Evolutionary conservation across 306 rosid species (phyloP).

Genomic region (Malus orientalis): DNA sequence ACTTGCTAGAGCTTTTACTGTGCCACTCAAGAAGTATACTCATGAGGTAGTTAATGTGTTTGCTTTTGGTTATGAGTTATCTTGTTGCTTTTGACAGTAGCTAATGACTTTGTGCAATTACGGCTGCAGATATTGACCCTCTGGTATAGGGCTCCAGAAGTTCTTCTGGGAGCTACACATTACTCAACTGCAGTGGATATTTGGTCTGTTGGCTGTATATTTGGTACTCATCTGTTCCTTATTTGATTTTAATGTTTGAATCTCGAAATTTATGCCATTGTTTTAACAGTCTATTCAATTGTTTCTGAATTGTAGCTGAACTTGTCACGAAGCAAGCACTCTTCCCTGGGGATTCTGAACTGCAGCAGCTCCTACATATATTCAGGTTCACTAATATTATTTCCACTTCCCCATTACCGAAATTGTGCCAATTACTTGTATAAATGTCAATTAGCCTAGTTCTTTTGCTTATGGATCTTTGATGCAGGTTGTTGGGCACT

Average conservation of each 20-base stretch:
- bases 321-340: slow-evolving; percentile 82
- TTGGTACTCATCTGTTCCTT: slow-evolving; percentile 38
- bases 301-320: slow-evolving; percentile 44
- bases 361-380: slow-evolving; percentile 95
- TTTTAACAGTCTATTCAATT: not conserved
- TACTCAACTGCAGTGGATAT: slow-evolving; percentile 93
- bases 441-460: not conserved
- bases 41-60: slow-evolving; percentile 50
- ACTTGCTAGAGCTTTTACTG: slow-evolving; percentile 82
- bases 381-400: slow-evolving; percentile 45
- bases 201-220: slow-evolving; percentile 95
- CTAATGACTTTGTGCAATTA: not conserved
- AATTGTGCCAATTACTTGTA: not conserved
- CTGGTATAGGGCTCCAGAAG: slow-evolving; percentile 98
- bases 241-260: not conserved
- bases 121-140: slow-evolving; percentile 67
- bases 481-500: slow-evolving; percentile 72
- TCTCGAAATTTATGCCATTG: not conserved
- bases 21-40: slow-evolving; percentile 91
- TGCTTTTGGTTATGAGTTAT: not conserved
- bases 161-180: slow-evolving; percentile 89
- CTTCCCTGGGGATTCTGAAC: slow-evolving; percentile 91
- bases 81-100: not conserved
- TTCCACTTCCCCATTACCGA: not conserved
- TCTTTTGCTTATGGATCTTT: not conserved